Percentiles rank a stretch among this genome's conserved stretches.
Conservation (phyloP, 2,329 filamentous ascomycete genomes). For the Trichoderma hamatum region DNA sequence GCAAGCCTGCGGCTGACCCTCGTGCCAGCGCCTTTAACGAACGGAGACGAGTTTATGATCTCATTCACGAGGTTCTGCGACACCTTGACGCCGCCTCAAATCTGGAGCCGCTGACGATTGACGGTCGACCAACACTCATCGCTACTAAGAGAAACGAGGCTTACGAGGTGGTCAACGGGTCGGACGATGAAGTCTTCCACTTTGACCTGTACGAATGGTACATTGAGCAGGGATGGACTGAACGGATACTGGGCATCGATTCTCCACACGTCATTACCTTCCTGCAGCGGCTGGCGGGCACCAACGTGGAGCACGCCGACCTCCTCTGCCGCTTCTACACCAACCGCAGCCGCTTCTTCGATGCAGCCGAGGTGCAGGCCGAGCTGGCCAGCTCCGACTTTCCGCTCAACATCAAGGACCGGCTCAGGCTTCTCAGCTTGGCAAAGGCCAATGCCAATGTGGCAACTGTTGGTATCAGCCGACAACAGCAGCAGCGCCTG, state of each 20-base stretch:
- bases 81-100: slow-evolving; percentile 74
- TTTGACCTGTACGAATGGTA: slow-evolving; percentile 99
- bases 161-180: slow-evolving; percentile 85
- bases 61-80: slow-evolving; percentile 82
- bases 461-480: slow-evolving; percentile 72
- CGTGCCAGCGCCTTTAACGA: slow-evolving; percentile 68
- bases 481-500: slow-evolving; percentile 81
- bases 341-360: slow-evolving; percentile 78
- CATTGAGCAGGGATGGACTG: slow-evolving; percentile 78
- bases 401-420: slow-evolving; percentile 73
- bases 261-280: slow-evolving; percentile 87
- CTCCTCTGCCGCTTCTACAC: slow-evolving; percentile 92
- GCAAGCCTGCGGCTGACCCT: slow-evolving; percentile 70
- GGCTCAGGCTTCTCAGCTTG: slow-evolving; percentile 86
- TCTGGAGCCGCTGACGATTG: slow-evolving; percentile 70
- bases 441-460: slow-evolving; percentile 93
- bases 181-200: slow-evolving; percentile 91
- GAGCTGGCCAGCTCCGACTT: slow-evolving; percentile 85
- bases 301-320: slow-evolving; percentile 79
- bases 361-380: slow-evolving; percentile 85
- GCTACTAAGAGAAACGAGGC: slow-evolving; percentile 83
- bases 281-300: slow-evolving; percentile 72
- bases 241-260: slow-evolving; percentile 81
- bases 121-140: slow-evolving; percentile 75
- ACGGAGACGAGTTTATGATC: slow-evolving; percentile 78